These are phyloP conservation scores for Pulveroboletus frians DNA, from an alignment of 768 basidiomycete genomes.

Conservation along the genomic window DNA sequence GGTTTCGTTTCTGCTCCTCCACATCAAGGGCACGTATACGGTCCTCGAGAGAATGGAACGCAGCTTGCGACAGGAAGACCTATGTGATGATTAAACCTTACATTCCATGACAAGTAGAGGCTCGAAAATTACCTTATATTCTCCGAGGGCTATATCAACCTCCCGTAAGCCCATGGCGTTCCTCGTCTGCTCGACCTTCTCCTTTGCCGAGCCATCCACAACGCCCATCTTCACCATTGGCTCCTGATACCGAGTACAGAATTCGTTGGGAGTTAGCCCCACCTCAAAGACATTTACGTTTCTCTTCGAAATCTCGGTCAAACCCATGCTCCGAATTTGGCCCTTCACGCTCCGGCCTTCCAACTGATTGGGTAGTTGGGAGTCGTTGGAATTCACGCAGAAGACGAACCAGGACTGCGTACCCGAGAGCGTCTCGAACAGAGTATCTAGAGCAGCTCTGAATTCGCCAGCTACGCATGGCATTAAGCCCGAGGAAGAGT, in stretches of 20 bases:
- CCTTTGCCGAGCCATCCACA: slow-evolving; percentile 53
- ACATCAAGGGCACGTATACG: slow-evolving; percentile 75
- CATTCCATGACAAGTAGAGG: not conserved
- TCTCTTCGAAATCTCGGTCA: slow-evolving; percentile 72
- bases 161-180: slow-evolving; percentile 56
- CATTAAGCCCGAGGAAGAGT: slow-evolving; percentile 29
- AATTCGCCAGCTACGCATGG: slow-evolving; percentile 90
- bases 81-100: slow-evolving; percentile 28
- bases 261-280: slow-evolving; percentile 81
- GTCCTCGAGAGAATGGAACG: slow-evolving; percentile 89
- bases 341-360: slow-evolving; percentile 90
- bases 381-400: slow-evolving; percentile 93
- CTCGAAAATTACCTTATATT: slow-evolving; percentile 62
- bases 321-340: slow-evolving; percentile 77
- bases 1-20: slow-evolving; percentile 81
- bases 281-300: slow-evolving; percentile 71
- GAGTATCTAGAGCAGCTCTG: slow-evolving; percentile 73
- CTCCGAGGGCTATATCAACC: slow-evolving; percentile 73
- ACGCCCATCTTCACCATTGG: slow-evolving; percentile 55
- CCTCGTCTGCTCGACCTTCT: slow-evolving; percentile 56
- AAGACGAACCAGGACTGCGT: slow-evolving; percentile 90
- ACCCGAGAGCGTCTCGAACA: slow-evolving; percentile 85
- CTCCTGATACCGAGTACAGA: slow-evolving; percentile 76
- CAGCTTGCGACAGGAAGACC: slow-evolving; percentile 84
- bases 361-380: slow-evolving; percentile 89